Evolutionary conservation across 23 red algal genomes (phyloP).

Genomic region (Gracilaria gracilis): DNA sequence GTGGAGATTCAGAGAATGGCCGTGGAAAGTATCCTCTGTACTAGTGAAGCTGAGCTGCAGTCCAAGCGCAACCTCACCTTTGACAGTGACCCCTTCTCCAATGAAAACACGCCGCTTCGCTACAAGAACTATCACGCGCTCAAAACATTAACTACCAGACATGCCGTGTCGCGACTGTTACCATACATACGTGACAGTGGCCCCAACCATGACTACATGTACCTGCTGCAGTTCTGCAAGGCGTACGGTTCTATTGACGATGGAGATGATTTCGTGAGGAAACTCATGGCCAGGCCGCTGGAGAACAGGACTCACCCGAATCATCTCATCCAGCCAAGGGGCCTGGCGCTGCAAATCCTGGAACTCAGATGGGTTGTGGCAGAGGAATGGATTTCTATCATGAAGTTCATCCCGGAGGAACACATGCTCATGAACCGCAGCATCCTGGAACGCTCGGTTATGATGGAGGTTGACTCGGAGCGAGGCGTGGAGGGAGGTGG

Average conservation of each 20-base stretch:
- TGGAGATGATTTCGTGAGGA: conserved; percentile 31
- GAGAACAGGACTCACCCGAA: conserved; percentile 47
- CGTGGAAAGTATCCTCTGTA: conserved; percentile 55
- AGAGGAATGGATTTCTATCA: conserved; percentile 62
- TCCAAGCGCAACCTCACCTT: conserved; percentile 67
- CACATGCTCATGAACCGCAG: conserved; percentile 42
- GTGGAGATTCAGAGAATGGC: conserved; percentile 62
- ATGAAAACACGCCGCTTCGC: conserved; percentile 64
- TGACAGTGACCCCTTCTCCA: conserved; percentile 59
- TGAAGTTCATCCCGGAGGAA: conserved; percentile 58
- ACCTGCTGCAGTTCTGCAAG: conserved; percentile 58
- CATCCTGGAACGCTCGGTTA: conserved; percentile 53
- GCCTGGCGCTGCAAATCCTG: conserved; percentile 44
- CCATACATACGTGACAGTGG: conserved; percentile 59
- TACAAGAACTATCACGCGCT: conserved; percentile 69
- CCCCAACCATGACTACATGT: conserved; percentile 79
- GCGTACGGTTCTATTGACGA: conserved; percentile 46
- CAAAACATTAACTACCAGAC: conserved; percentile 65
- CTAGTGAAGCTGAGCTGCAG: conserved; percentile 32
- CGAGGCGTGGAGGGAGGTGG: not conserved
- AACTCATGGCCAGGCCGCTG: conserved; percentile 49
- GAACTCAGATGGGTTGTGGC: conserved; percentile 56
- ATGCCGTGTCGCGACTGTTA: conserved; percentile 66
- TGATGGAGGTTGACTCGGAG: conserved; percentile 10
- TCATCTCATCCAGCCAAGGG: conserved; percentile 30